These are phyloP conservation scores for Coprinopsis cinerea DNA, from an alignment of 768 basidiomycete species.

Conservation along the genomic window DNA sequence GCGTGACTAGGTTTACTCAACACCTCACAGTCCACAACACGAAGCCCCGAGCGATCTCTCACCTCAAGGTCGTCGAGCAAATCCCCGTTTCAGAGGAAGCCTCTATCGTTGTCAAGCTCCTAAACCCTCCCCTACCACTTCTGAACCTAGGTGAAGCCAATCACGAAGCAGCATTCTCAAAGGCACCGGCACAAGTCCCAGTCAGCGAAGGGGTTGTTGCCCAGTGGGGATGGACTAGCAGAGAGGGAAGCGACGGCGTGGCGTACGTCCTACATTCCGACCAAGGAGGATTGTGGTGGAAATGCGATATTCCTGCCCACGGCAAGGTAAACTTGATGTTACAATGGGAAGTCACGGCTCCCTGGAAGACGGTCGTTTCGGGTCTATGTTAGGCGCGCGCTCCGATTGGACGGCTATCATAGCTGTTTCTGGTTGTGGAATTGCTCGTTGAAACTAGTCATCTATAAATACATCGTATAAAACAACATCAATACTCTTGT, in stretches of 20 bases:
- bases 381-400: too few species aligned
- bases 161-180: not conserved
- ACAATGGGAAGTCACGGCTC: conserved; percentile 31
- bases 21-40: conserved; percentile 36
- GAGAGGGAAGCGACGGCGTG: too few species aligned
- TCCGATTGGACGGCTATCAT: too few species aligned
- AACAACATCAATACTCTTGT: too few species aligned
- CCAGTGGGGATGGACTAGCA: too few species aligned
- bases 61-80: conserved; percentile 35
- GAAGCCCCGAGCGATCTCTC: conserved; percentile 24
- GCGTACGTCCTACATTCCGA: conserved; percentile 20
- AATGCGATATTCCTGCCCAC: conserved; percentile 24
- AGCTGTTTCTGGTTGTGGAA: too few species aligned
- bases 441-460: too few species aligned
- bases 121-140: conserved; percentile 26
- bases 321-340: conserved; percentile 28
- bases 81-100: conserved; percentile 33
- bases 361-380: too few species aligned
- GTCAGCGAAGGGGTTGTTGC: conserved; percentile 24
- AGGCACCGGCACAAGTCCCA: conserved; percentile 17
- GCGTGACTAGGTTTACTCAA: conserved; percentile 26
- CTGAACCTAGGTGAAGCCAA: too few species aligned
- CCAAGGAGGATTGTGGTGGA: conserved; percentile 28
- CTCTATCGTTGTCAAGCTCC: conserved; percentile 35
- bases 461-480: too few species aligned